Evolutionary conservation across 306 rosid genomes (phyloP), one percentile per base, ranked within the genome.

Genomic region (Pterocarpus santalinus): DNA sequence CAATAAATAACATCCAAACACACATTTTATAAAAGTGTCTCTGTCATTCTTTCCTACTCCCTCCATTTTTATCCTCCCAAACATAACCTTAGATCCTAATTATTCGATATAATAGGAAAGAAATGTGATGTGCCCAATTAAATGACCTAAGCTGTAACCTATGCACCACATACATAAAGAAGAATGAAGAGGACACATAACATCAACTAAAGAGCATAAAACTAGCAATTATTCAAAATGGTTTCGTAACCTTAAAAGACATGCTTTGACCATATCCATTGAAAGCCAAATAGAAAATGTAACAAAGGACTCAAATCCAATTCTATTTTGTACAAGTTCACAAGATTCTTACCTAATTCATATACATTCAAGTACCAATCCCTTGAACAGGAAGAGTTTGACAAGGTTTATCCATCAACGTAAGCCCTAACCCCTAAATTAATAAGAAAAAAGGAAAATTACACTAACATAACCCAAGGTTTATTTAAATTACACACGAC

Each of bases 321-420:
- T 35, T 30, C 51, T 34, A 60, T 47, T 47, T 69, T 33, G 13
- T 70, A 39, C 71, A 34, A 47, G 41, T 44, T 69, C 56, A 56
- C 49, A 69, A 44, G 62, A 79, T 44, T 79, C 53, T 39, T 55
- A 28, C n/a, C n/a, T n/a, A n/a, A n/a, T n/a, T n/a, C n/a, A n/a
- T n/a, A n/a, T n/a, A n/a, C n/a, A n/a, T n/a, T n/a, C 28, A 64
- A 38, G 56, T 67, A 55, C 13, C 65, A 56, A 67, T 38, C 22
- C 55, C 49, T 2, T 7, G 8, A 16, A 22, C 33, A 13, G 43
- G 49, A 32, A 67, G 38, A 28, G 53, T 53, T 67, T 16, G 75
- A 78, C 43, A 53, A 53, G 51, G 70, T 28, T 38, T 69, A 77
- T 66, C 65, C 14, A 53, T 66, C 16, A 28, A 5, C 14, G 67